These are phyloP conservation scores for Letharia lupina DNA, from an alignment of 495 filamentous ascomycete species.

Conservation along the genomic window DNA sequence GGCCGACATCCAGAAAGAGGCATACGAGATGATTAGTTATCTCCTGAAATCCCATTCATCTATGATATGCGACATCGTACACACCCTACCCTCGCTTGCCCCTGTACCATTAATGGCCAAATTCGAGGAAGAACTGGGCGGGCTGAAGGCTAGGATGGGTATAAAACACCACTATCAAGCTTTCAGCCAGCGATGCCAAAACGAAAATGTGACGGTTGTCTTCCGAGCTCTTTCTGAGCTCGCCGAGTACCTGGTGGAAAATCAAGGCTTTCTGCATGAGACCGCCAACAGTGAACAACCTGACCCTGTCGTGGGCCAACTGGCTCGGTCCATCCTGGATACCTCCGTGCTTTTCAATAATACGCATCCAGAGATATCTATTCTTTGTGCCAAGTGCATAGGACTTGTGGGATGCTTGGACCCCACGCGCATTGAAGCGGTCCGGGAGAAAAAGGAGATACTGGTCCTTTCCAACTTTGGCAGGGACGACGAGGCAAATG, in stretches of 20 bases:
- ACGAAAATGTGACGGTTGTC: conserved; percentile 80
- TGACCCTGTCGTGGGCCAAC: conserved; percentile 57
- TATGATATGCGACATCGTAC: conserved; percentile 54
- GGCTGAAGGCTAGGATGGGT: conserved; percentile 52
- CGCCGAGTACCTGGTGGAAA: conserved; percentile 54
- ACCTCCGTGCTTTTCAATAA: conserved; percentile 71
- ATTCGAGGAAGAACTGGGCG: conserved; percentile 53
- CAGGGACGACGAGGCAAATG: conserved; percentile 65
- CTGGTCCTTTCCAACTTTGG: conserved; percentile 81
- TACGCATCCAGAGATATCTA: conserved; percentile 53
- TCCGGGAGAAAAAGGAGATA: conserved; percentile 67
- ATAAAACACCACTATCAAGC: conserved; percentile 55
- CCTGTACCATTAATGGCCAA: conserved; percentile 61
- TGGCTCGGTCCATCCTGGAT: conserved; percentile 73
- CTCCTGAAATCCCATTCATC: conserved; percentile 53
- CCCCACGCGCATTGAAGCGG: conserved; percentile 75
- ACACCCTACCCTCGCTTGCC: conserved; percentile 68
- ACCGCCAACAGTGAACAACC: conserved; percentile 81
- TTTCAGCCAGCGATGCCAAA: conserved; percentile 62
- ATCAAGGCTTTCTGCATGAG: conserved; percentile 75
- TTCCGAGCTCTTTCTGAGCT: conserved; percentile 71
- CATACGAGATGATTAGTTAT: conserved; percentile 51
- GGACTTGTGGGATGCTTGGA: conserved; percentile 87
- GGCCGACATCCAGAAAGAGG: conserved; percentile 46
- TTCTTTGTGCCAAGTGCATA: conserved; percentile 68